Conservation (phyloP, 148 eudicot species). For the Chenopodium berlandieri region DNA sequence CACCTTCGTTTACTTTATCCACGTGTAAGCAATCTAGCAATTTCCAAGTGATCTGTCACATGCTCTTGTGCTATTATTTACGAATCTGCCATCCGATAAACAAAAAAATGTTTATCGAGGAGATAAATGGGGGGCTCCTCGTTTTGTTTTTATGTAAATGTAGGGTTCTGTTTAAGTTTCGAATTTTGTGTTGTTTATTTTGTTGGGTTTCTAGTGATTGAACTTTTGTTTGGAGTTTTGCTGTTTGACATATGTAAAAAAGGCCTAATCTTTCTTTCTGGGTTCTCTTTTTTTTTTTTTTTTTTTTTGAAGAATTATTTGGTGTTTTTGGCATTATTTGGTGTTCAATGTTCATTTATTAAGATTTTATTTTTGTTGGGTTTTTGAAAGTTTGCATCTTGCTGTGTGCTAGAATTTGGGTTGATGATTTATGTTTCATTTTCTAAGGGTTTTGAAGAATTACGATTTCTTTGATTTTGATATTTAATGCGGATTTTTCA, state of each 20-base stretch:
- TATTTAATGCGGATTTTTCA: not conserved
- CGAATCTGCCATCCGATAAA: no score
- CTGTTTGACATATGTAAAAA: not conserved
- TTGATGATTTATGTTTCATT: not conserved
- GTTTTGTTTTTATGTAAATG: not conserved
- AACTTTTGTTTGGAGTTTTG: slow-evolving; percentile 23
- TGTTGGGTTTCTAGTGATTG: slow-evolving; percentile 4
- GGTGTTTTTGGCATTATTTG: slow-evolving; percentile 18
- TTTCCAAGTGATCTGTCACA: no score
- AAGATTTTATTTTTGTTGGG: not conserved
- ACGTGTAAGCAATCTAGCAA: no score
- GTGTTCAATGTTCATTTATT: not conserved
- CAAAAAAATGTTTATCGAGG: no score
- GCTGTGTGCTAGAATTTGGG: not conserved
- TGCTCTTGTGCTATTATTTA: no score
- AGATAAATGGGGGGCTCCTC: no score
- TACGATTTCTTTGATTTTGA: not conserved
- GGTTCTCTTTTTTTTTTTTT: not conserved
- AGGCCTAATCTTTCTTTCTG: not conserved
- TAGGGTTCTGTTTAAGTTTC: not conserved
- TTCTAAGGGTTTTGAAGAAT: not conserved
- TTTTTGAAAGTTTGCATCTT: not conserved
- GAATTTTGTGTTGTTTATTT: slow-evolving; percentile 11
- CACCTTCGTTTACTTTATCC: no score
- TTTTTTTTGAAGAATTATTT: not conserved